Conservation (phyloP, 2,329 filamentous ascomycete genomes). For the Aciculosporium take region DNA sequence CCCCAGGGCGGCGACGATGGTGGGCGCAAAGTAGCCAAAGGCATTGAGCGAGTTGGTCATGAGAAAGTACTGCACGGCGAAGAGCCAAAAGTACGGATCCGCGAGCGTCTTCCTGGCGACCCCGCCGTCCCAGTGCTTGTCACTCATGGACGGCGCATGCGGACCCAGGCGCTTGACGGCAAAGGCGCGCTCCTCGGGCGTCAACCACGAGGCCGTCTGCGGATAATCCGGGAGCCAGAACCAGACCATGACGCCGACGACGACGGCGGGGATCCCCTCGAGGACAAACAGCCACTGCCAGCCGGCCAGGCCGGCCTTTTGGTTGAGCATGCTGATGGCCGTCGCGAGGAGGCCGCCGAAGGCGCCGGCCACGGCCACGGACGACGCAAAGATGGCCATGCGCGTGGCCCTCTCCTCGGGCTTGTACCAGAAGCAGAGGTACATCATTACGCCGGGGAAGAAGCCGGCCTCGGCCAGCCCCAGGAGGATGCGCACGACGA, state of each 20-base stretch:
- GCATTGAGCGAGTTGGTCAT: conserved; percentile 23
- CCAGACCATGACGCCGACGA: conserved; percentile 20
- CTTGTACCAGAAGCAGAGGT: conserved; percentile 65
- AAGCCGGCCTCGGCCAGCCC: conserved; percentile 56
- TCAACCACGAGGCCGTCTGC: conserved; percentile 20
- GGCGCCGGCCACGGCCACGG: conserved; percentile 55
- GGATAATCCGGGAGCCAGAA: conserved; percentile 21
- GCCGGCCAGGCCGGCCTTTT: conserved; percentile 41
- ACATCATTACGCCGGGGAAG: conserved; percentile 54
- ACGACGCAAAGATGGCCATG: conserved; percentile 60
- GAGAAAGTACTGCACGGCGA: conserved; percentile 17
- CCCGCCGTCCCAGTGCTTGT: conserved; percentile 20
- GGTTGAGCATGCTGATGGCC: conserved; percentile 58
- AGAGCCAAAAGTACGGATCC: conserved; percentile 22
- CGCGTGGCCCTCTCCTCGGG: conserved; percentile 58
- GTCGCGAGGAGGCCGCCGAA: conserved; percentile 61
- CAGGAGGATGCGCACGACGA: conserved; percentile 56
- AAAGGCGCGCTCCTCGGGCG: conserved; percentile 19
- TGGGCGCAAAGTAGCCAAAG: conserved; percentile 21
- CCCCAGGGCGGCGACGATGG: conserved; percentile 21
- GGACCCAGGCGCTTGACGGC: conserved; percentile 21
- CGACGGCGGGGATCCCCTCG: conserved; percentile 28
- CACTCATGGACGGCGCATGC: conserved; percentile 19
- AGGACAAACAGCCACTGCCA: conserved; percentile 61
- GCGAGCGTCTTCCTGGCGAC: conserved; percentile 18